A percentile compares a stretch with the other conserved stretches of the same genome.
phyloP scores from a whole-genome alignment of 345 rosid species.

The Noccaea bulbosa region DNA sequence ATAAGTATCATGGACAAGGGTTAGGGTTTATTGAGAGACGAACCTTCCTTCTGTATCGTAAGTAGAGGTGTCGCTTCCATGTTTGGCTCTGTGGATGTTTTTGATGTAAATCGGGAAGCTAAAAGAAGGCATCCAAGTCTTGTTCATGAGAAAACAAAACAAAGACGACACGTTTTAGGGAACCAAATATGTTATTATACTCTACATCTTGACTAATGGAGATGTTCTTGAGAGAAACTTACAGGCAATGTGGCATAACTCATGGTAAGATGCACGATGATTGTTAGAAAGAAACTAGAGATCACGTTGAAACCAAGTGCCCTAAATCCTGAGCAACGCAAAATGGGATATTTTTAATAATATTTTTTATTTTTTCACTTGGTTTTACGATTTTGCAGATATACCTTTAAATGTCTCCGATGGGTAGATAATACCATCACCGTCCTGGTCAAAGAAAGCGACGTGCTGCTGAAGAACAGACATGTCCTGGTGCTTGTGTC shows the following conservation, averaged over 20 bases:
- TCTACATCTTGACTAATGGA: not conserved
- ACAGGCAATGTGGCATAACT: conserved; percentile 62
- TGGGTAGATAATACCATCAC: conserved; percentile 67
- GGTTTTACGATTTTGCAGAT: not conserved
- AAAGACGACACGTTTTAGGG: not conserved
- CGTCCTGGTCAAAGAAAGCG: conserved; percentile 62
- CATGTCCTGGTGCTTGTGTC: conserved; percentile 55
- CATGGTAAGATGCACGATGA: conserved; percentile 51
- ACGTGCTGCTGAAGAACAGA: conserved; percentile 73
- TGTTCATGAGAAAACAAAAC: not conserved
- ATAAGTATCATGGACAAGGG: not conserved
- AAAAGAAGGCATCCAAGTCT: conserved; percentile 65
- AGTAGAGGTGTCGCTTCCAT: conserved; percentile 65
- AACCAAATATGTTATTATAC: not conserved
- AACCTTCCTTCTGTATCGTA: conserved; percentile 73
- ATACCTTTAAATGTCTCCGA: conserved; percentile 59
- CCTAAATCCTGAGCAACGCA: conserved; percentile 49
- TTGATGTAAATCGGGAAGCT: conserved; percentile 52
- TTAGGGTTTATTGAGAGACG: not conserved
- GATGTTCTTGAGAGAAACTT: conserved; percentile 37
- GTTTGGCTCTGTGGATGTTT: conserved; percentile 68
- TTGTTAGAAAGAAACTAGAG: conserved; percentile 47
- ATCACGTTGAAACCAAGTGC: conserved; percentile 61
- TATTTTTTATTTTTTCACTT: not conserved
- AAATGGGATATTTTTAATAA: not conserved